These are phyloP conservation scores for Chlorella ohadii DNA, from an alignment of 139 green algal genomes.

Conservation along the genomic window DNA sequence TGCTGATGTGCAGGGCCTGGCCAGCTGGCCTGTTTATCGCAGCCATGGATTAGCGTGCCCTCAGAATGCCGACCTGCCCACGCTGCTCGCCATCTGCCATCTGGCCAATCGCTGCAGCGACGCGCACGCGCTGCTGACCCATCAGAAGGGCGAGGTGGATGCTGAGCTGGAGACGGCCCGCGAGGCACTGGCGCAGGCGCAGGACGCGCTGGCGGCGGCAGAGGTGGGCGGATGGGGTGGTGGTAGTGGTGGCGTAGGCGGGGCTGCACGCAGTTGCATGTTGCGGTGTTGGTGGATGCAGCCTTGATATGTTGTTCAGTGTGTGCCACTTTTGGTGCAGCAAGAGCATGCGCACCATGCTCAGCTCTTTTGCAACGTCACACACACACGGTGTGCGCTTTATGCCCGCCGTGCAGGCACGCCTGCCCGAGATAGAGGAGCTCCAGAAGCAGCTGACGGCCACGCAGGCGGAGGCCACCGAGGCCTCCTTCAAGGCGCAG, in stretches of 20 bases:
- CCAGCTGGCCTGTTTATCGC: too few species aligned
- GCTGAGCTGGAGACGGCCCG: slow-evolving; percentile 23
- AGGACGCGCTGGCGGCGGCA: slow-evolving; percentile 37
- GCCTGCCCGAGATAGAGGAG: slow-evolving; percentile 70
- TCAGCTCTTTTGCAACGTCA: too few species aligned
- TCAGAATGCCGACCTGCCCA: too few species aligned
- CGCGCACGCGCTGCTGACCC: slow-evolving; percentile 30
- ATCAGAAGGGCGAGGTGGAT: slow-evolving; percentile 37
- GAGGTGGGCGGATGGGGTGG: slow-evolving; percentile 6
- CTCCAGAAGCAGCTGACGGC: slow-evolving; percentile 50
- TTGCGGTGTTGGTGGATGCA: neutral
- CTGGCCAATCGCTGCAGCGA: neutral
- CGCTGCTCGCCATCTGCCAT: too few species aligned
- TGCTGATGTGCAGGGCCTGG: too few species aligned
- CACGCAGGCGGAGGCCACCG: slow-evolving; percentile 46
- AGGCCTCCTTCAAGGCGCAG: slow-evolving; percentile 39
- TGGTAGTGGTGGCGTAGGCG: too few species aligned
- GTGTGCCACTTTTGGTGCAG: too few species aligned
- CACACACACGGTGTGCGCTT: too few species aligned
- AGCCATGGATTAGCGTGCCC: too few species aligned
- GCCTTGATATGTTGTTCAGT: too few species aligned
- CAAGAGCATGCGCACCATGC: too few species aligned
- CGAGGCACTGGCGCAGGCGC: neutral
- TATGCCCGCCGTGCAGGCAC: slow-evolving; percentile 38
- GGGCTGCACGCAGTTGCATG: too few species aligned